Conservation (phyloP, 2,329 filamentous ascomycete species). For the Colletotrichum filicis region DNA sequence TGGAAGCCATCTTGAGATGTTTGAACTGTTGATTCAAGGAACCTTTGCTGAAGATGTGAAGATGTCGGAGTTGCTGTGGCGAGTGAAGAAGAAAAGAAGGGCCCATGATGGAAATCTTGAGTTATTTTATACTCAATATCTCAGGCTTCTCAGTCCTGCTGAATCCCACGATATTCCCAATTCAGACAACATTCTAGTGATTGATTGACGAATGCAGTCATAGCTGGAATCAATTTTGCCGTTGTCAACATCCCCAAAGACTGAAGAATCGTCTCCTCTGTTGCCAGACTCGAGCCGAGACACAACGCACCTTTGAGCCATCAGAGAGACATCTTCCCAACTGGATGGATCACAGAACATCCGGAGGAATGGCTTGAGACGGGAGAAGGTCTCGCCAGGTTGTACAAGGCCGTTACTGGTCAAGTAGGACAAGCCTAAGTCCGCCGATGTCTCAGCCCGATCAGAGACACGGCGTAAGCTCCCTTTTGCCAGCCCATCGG, state of each 20-base stretch:
- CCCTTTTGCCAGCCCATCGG: background rate
- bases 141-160: background rate
- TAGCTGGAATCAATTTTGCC: background rate
- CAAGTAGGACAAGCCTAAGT: background rate
- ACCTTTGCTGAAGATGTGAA: background rate
- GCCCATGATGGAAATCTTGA: background rate
- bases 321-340: background rate
- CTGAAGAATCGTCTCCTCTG: background rate
- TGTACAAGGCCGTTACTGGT: slow-evolving; percentile 7
- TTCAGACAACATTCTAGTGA: background rate
- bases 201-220: slow-evolving; percentile 13
- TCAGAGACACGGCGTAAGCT: background rate
- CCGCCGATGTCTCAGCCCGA: background rate
- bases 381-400: slow-evolving; percentile 2
- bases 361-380: slow-evolving; percentile 6
- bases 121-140: background rate
- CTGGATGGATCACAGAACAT: background rate
- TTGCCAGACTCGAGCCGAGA: background rate
- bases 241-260: background rate
- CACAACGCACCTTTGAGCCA: background rate
- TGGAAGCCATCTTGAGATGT: slow-evolving; percentile 12
- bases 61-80: background rate
- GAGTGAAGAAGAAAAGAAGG: background rate
- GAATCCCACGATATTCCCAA: background rate
- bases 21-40: background rate